Base-by-base conservation (phyloP, 805 yeast species). In the Saturnispora ahearnii region DNA sequence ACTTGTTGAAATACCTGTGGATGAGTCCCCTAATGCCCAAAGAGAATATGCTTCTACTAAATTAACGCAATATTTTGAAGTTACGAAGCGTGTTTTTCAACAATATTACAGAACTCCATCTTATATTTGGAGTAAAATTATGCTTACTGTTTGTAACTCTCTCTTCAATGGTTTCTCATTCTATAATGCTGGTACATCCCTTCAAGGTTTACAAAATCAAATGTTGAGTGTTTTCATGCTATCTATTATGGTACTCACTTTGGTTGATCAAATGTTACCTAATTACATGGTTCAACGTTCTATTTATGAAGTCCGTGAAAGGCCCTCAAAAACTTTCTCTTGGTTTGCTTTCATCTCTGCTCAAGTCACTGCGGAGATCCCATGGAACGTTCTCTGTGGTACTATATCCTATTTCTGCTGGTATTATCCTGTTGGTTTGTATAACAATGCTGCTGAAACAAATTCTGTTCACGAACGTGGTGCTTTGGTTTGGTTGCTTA, bases 161-260 rank as follows among this genome's bases (percentile, higher is more conserved):
- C 61, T 83, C 45, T 80, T 82, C 69, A 81, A 80, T 57, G 87
- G 87, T 55, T 79, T 82, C 61, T 76, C 87, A 5, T 81, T 81
- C 66, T 82, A 76, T 66, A 81, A 80, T 53, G 84, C 88, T 33
- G 70, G 72, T 50, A 73, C 73, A 24, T 74, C 87, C 12, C 62
- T 73, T 43, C 87, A 79, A 66, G 82, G 87, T 61, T 64, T 87
- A 59, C 96, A 88, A 65, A 86, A 87, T 66, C 93, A 84, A 69
- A 81, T 85, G 88, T 78, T 84, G 58, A 72, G 89, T 2, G 61
- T 83, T 41, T 86, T 86, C 69, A 82, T 84, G 87, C 75, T 80
- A 59, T 62, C 78, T 38, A 72, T 78, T 57, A 69, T 76, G 45
- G 72, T 79, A 66, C 73, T 73, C 55, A 79, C 84, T 24, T 59